These are phyloP conservation scores for Trametes punicea DNA, from an alignment of 768 basidiomycete genomes.

Conservation along the genomic window DNA sequence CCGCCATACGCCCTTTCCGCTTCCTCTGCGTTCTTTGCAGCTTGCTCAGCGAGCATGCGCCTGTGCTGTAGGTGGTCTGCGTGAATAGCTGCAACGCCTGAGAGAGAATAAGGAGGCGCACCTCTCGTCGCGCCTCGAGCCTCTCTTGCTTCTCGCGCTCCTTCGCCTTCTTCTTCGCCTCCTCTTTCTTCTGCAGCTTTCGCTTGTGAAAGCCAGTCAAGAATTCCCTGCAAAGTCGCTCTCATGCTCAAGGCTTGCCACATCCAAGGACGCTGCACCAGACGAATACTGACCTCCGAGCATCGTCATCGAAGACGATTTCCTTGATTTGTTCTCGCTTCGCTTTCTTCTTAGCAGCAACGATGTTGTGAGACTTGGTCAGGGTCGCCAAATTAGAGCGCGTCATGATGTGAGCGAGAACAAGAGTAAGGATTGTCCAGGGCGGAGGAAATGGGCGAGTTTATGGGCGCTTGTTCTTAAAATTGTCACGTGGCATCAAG, in stretches of 20 bases:
- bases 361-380: conserved; percentile 58
- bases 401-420: conserved; percentile 24
- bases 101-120: conserved; percentile 33
- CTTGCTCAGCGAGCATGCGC: conserved; percentile 71
- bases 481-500: neutral
- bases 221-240: conserved; percentile 58
- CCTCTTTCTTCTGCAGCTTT: conserved; percentile 81
- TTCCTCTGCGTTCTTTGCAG: conserved; percentile 69
- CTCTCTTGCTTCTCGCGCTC: conserved; percentile 77
- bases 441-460: too few relatives aligned
- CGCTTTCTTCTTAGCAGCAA: conserved; percentile 66
- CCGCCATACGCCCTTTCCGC: conserved; percentile 72
- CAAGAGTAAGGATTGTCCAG: neutral
- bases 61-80: conserved; percentile 53
- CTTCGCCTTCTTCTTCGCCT: conserved; percentile 65
- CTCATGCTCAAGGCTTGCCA: neutral
- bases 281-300: conserved; percentile 54
- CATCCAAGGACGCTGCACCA: too few relatives aligned
- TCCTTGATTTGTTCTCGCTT: conserved; percentile 70
- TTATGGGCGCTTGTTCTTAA: conserved; percentile 1
- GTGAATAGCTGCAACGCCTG: conserved; percentile 15
- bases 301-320: conserved; percentile 83
- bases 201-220: conserved; percentile 93
- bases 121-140: conserved; percentile 74
- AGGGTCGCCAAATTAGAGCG: conserved; percentile 51